Evolutionary conservation across 73 alveolate species (phyloP).

Genomic region (Uronychia setigera): DNA sequence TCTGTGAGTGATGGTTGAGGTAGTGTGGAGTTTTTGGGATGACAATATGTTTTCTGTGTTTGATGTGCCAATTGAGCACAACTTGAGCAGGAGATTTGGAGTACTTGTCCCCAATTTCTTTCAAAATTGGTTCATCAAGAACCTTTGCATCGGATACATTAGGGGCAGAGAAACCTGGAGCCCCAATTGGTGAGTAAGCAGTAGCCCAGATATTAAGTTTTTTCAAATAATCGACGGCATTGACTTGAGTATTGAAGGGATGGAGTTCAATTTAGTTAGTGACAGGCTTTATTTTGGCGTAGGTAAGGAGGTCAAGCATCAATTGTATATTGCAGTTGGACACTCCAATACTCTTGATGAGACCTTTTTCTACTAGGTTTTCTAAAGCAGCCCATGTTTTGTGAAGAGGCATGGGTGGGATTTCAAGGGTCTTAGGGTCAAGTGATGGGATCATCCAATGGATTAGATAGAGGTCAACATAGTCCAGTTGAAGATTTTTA

Average conservation of each 20-base stretch:
- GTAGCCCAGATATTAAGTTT: conserved; percentile 39
- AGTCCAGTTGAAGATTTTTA: conserved; percentile 49
- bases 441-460: conserved; percentile 68
- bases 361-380: conserved; percentile 60
- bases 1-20: conserved; percentile 8
- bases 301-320: conserved; percentile 66
- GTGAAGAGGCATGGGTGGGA: conserved; percentile 55
- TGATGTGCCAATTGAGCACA: conserved; percentile 5
- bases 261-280: conserved; percentile 81
- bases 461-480: conserved; percentile 76
- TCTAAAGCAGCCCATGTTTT: conserved; percentile 78
- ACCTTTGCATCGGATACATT: neutral
- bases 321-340: conserved; percentile 75
- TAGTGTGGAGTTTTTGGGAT: conserved; percentile 18
- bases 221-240: conserved; percentile 29
- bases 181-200: conserved; percentile 61
- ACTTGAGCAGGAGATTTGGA: conserved; percentile 19
- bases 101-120: conserved; percentile 16
- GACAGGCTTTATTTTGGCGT: conserved; percentile 73
- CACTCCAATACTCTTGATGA: conserved; percentile 75
- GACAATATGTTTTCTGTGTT: conserved; percentile 3
- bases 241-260: conserved; percentile 47
- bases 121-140: conserved; percentile 11
- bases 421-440: neutral
- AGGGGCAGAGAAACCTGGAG: conserved; percentile 2